Percentiles rank a stretch among this genome's conserved stretches.
Conservation (phyloP, 768 basidiomycete species). For the Phylloporus sp. region DNA sequence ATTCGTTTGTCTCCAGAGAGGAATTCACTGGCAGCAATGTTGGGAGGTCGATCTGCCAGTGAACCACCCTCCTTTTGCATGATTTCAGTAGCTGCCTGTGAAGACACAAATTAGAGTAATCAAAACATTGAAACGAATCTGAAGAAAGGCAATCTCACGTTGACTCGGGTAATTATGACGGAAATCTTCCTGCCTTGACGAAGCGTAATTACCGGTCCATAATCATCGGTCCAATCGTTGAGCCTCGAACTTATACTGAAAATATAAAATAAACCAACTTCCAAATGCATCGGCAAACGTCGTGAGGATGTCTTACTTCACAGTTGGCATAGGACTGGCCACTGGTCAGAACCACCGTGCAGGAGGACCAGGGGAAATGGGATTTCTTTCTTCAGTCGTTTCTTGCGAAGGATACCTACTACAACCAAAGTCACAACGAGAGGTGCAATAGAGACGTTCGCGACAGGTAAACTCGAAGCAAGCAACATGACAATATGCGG, state of each 20-base stretch:
- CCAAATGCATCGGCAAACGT: too few species aligned
- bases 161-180: slow-evolving; percentile 18
- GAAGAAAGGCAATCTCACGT: slow-evolving; percentile 7
- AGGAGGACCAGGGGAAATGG: too few species aligned
- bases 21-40: slow-evolving; percentile 51
- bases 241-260: slow-evolving; percentile 30
- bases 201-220: slow-evolving; percentile 57
- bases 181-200: slow-evolving; percentile 38
- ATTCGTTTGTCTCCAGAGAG: slow-evolving; percentile 54
- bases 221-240: slow-evolving; percentile 50
- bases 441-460: too few species aligned
- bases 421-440: too few species aligned
- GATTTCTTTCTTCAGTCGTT: too few species aligned
- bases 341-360: too few species aligned
- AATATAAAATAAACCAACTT: too few species aligned
- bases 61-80: slow-evolving; percentile 59
- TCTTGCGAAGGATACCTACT: too few species aligned
- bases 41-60: slow-evolving; percentile 47
- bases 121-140: not conserved
- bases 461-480: too few species aligned
- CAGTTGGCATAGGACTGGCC: too few species aligned
- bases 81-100: slow-evolving; percentile 51
- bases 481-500: too few species aligned
- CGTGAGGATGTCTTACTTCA: too few species aligned
- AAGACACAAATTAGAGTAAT: not conserved